Evolutionary conservation across 176 grass and related monocot species (phyloP), one percentile per base, ranked within the genome.

Genomic region (Triticum dicoccoides): DNA sequence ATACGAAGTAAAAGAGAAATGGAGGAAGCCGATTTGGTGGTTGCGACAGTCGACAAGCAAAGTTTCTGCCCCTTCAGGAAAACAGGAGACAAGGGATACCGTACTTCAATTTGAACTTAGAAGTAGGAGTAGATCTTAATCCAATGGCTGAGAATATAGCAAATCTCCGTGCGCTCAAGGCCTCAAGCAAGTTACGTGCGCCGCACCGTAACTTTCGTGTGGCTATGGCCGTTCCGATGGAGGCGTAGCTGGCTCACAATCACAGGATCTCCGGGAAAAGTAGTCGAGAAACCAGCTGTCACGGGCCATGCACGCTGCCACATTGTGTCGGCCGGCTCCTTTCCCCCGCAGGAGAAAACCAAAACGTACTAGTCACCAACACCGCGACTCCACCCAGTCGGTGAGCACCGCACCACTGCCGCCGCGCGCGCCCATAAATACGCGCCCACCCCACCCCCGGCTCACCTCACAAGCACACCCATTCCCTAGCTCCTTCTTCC

Each of bases 301-400:
- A 8, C 80, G 44, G 35, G 13, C 73, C 84, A 84, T 84, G 76
- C 61, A 80, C 66, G 61, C 14, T 37, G 81, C 76, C 67, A 91
- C 85, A 69, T 91, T 91, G 76, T 84, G 85, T 73, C 81, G 84
- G 84, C 77, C 33, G 21, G n/a, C 58, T 80, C 69, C 73, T 69
- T 83, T 20, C 29, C 49, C 9, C 65, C 6, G 67, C 75, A 76
- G 85, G 81, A 87, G 89, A 38, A 87, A 87, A 81, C 81, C 45
- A 91, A 87, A 52, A 37, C 81, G 72, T 24, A 73, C 70, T 51
- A 2, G 61, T 30, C 81, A 67, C 85, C 68, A 68, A 11, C 89
- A 44, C 71, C 71, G 11, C 81, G 33, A 27, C 32, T 64, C 58
- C n/a, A 17, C 1, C 87, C 11, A 75, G 23, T 51, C 56, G n/a